Evolutionary conservation across 176 grass and related monocot genomes (phyloP), one percentile per base, ranked within the genome.

Genomic region (Olyra latifolia): DNA sequence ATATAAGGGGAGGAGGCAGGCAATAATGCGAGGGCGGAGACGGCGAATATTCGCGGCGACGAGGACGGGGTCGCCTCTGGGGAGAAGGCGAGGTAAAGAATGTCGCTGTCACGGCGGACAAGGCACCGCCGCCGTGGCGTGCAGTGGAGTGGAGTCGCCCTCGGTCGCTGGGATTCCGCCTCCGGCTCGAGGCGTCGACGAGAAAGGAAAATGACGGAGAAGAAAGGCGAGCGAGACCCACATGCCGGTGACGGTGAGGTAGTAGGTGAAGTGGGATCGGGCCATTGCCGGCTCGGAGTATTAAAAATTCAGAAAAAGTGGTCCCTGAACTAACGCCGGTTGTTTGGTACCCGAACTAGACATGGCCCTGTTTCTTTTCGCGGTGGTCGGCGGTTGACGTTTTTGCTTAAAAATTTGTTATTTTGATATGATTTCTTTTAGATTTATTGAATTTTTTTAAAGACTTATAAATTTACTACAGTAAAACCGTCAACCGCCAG

Each of bases 71-170:
- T 74, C 71, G 53, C 38, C 53, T n/a, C 23, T 56, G 80, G 50
- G 27, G 57, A 53, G 56, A 53, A 39, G 71, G 82, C 42, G 20
- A 63, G 76, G 76, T 59, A 85, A 91, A 84, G 82, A 93, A 93
- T 88, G 91, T 86, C 69, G 82, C 85, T 23, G 82, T 88, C 80
- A 90, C 77, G 83, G 59, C 66, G 27, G 52, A 42, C 63, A 49
- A 80, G 23, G 71, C 30, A 41, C 52, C 64, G 17, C 41, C 23
- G n/a, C 9, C 54, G 49, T 44, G 10, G 15, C 30, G 30, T 4
- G 6, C 19, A 20, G 19, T 2, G 13, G 20, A 19, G 32, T 12
- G 8, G 50, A 7, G 58, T 16, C 76, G 20, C 20, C 41, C 42
- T 87, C 52, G 70, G 77, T 67, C 77, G 71, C 12, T 43, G 77